These are phyloP conservation scores for Geotrichum carabidarum DNA, from an alignment of 1,139 yeast species.

Conservation along the genomic window DNA sequence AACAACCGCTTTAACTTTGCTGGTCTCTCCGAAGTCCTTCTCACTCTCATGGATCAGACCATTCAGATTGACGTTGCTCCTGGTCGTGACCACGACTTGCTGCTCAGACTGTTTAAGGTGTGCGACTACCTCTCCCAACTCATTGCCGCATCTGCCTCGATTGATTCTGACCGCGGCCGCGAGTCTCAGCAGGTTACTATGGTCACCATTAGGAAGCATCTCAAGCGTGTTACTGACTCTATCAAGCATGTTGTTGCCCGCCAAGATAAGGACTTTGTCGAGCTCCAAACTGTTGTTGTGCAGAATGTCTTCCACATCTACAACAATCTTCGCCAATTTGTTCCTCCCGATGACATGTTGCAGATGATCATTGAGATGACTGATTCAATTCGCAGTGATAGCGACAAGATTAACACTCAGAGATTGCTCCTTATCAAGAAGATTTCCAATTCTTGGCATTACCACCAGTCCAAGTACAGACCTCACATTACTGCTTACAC, in stretches of 20 bases:
- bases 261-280: conserved; percentile 25
- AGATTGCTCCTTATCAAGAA: conserved; percentile 58
- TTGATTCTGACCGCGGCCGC: conserved; percentile 30
- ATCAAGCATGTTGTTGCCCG: conserved; percentile 25
- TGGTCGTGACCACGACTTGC: conserved; percentile 25
- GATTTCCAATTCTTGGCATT: conserved; percentile 48
- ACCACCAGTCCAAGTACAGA: conserved; percentile 41
- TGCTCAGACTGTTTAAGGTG: conserved; percentile 28
- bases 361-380: conserved; percentile 31
- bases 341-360: conserved; percentile 30
- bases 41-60: conserved; percentile 24
- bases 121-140: conserved; percentile 30
- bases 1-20: conserved; percentile 29
- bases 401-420: conserved; percentile 48
- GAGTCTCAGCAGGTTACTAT: conserved; percentile 25
- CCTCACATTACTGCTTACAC: conserved; percentile 48
- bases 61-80: conserved; percentile 23
- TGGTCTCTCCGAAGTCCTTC: conserved; percentile 28
- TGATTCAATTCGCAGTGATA: conserved; percentile 29
- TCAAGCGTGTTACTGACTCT: conserved; percentile 27
- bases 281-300: conserved; percentile 26
- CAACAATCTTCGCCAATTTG: conserved; percentile 24
- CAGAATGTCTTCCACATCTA: conserved; percentile 26
- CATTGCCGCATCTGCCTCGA: conserved; percentile 30
- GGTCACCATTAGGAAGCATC: conserved; percentile 22